Evolutionary conservation across 2,329 filamentous ascomycete genomes (phyloP).

Genomic region (Ceratocystis lukuohia): DNA sequence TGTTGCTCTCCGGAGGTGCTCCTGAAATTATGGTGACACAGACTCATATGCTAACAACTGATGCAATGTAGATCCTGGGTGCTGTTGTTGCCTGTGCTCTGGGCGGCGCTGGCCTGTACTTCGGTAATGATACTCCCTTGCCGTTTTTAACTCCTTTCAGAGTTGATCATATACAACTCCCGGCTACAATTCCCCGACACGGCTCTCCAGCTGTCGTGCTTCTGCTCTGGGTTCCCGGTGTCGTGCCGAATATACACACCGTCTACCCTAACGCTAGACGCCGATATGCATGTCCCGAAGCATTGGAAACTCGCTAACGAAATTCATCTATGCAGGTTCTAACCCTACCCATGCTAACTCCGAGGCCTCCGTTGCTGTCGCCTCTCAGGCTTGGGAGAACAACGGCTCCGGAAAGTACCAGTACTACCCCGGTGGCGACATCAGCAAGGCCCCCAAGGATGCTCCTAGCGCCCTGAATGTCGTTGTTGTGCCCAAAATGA

Average conservation of each 20-base stretch:
- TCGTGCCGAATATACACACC: neutral
- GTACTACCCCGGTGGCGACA: slow-evolving; percentile 78
- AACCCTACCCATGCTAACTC: slow-evolving; percentile 76
- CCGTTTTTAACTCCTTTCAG: too few relatives aligned
- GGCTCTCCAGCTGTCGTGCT: neutral
- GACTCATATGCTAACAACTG: neutral
- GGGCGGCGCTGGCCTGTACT: slow-evolving; percentile 79
- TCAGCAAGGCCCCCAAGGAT: slow-evolving; percentile 61
- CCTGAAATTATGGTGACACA: neutral
- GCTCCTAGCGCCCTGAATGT: slow-evolving; percentile 92
- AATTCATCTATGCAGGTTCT: slow-evolving; percentile 43
- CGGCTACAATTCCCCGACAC: neutral
- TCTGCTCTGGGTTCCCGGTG: neutral
- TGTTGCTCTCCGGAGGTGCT: neutral
- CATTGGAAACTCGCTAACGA: neutral
- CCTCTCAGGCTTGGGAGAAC: slow-evolving; percentile 86
- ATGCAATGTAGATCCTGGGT: slow-evolving; percentile 57
- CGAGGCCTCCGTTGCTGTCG: slow-evolving; percentile 62
- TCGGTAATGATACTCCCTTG: slow-evolving; percentile 40
- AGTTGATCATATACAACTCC: neutral
- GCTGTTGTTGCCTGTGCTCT: slow-evolving; percentile 84
- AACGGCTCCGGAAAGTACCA: slow-evolving; percentile 54
- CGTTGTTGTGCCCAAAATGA: slow-evolving; percentile 87
- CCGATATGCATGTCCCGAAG: neutral
- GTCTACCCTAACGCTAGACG: neutral